phyloP scores from a whole-genome alignment of 2,329 filamentous ascomycete species.

The Colletotrichum paranaense region DNA sequence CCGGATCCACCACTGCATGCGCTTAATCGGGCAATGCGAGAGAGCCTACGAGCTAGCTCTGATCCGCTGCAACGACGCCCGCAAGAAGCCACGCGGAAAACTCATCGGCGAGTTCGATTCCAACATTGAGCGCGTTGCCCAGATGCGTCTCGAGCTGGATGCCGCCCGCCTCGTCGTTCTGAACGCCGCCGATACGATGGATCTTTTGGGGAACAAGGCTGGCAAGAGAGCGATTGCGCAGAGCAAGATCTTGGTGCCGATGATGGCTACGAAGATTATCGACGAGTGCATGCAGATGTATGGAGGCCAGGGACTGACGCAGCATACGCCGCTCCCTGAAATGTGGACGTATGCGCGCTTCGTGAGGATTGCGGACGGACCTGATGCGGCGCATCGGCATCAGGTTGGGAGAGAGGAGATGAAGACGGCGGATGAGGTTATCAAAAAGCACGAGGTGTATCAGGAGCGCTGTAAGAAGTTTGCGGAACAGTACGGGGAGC shows the following conservation, averaged over 20 bases:
- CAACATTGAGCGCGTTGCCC: neutral
- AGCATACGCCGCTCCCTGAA: slow-evolving; percentile 92
- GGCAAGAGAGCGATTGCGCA: slow-evolving; percentile 95
- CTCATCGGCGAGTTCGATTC: neutral
- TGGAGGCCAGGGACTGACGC: slow-evolving; percentile 89
- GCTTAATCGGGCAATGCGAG: neutral
- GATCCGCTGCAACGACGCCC: neutral
- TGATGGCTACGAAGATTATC: slow-evolving; percentile 86
- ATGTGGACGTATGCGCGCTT: slow-evolving; percentile 89
- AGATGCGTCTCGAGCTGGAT: neutral
- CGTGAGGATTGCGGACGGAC: slow-evolving; percentile 88
- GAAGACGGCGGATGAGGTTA: slow-evolving; percentile 70
- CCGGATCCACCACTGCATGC: neutral
- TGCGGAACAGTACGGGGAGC: slow-evolving; percentile 67
- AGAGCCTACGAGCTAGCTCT: neutral
- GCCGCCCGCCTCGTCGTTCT: neutral
- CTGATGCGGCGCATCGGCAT: slow-evolving; percentile 92
- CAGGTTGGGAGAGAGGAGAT: slow-evolving; percentile 87
- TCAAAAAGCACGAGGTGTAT: slow-evolving; percentile 72
- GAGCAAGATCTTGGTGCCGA: slow-evolving; percentile 91
- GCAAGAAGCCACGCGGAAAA: neutral
- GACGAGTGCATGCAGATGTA: slow-evolving; percentile 95
- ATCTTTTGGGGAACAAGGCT: slow-evolving; percentile 71
- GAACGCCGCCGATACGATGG: neutral
- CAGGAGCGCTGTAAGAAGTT: slow-evolving; percentile 72